Conservation (phyloP, 2,329 filamentous ascomycete genomes). For the Bipolaris cookei region DNA sequence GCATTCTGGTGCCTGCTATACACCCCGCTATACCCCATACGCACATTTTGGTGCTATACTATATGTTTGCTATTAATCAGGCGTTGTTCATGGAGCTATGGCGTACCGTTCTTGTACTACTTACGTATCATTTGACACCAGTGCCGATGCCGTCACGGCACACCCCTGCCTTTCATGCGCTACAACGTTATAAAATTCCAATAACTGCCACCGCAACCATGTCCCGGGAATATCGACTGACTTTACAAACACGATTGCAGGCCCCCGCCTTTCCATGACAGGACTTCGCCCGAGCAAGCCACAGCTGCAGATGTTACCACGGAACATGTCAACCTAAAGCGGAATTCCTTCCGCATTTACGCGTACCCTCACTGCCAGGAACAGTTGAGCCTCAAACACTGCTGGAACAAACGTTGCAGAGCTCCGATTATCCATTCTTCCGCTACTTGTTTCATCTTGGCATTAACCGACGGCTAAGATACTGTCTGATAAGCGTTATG, state of each 20-base stretch:
- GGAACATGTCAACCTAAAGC: slow-evolving; percentile 2
- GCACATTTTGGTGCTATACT: slow-evolving; percentile 22
- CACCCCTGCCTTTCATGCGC: slow-evolving; percentile 29
- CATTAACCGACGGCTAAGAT: slow-evolving; percentile 17
- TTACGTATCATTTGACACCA: slow-evolving; percentile 27
- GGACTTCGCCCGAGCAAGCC: neutral
- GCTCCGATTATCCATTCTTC: slow-evolving; percentile 7
- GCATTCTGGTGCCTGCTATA: slow-evolving; percentile 17
- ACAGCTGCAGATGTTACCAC: neutral
- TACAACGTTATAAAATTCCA: slow-evolving; percentile 32
- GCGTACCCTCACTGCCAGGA: slow-evolving; percentile 10
- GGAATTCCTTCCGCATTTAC: slow-evolving; percentile 5
- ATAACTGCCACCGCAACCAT: slow-evolving; percentile 14
- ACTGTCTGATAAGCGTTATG: slow-evolving; percentile 20
- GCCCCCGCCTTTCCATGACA: neutral
- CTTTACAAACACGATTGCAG: neutral
- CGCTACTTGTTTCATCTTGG: slow-evolving; percentile 22
- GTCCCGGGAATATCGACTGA: neutral
- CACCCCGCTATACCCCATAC: slow-evolving; percentile 6
- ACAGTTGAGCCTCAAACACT: slow-evolving; percentile 24
- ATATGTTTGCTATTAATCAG: slow-evolving; percentile 7
- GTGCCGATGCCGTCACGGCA: slow-evolving; percentile 16
- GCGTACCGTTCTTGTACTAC: slow-evolving; percentile 24
- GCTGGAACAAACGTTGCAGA: slow-evolving; percentile 20
- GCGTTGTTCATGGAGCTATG: slow-evolving; percentile 21